phyloP scores from a whole-genome alignment of 257 asterid genomes.

The Eucommia ulmoides region DNA sequence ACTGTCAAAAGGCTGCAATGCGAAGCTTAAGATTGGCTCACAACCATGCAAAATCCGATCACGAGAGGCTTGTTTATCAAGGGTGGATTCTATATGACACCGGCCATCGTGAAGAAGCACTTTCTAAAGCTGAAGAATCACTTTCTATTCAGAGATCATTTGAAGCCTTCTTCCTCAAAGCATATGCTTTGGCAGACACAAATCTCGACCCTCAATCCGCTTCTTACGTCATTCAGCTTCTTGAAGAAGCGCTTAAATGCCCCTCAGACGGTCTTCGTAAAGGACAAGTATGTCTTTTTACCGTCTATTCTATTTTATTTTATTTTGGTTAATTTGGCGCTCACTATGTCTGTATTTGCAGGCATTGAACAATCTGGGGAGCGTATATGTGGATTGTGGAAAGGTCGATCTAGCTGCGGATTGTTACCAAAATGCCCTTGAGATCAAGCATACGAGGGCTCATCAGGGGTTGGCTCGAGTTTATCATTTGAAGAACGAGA shows the following conservation, averaged over 20 bases:
- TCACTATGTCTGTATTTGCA: constrained; percentile 8
- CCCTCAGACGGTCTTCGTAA: constrained; percentile 48
- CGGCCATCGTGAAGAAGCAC: constrained; percentile 41
- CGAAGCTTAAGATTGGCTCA: constrained; percentile 37
- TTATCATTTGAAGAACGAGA: constrained; percentile 31
- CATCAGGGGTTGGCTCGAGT: constrained; percentile 47
- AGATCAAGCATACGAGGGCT: constrained; percentile 43
- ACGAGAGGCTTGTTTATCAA: constrained; percentile 34
- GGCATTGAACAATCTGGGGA: constrained; percentile 42
- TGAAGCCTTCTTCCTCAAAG: constrained; percentile 42
- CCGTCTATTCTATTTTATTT: not conserved
- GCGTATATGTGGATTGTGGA: constrained; percentile 39
- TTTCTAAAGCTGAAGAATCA: constrained; percentile 35
- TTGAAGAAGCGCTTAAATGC: constrained; percentile 41
- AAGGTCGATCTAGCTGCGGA: constrained; percentile 36
- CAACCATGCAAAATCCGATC: constrained; percentile 24
- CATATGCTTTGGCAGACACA: constrained; percentile 38
- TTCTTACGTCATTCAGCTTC: constrained; percentile 26
- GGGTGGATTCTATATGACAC: constrained; percentile 45
- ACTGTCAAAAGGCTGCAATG: constrained; percentile 47
- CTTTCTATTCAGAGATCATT: constrained; percentile 37
- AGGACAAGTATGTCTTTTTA: constrained; percentile 30
- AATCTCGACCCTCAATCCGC: constrained; percentile 32
- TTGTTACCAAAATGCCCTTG: constrained; percentile 31
- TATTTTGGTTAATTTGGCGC: not conserved